Evolutionary conservation across 768 basidiomycete genomes (phyloP), one percentile per base, ranked within the genome.

Genomic region (Psilocybe azurescens): DNA sequence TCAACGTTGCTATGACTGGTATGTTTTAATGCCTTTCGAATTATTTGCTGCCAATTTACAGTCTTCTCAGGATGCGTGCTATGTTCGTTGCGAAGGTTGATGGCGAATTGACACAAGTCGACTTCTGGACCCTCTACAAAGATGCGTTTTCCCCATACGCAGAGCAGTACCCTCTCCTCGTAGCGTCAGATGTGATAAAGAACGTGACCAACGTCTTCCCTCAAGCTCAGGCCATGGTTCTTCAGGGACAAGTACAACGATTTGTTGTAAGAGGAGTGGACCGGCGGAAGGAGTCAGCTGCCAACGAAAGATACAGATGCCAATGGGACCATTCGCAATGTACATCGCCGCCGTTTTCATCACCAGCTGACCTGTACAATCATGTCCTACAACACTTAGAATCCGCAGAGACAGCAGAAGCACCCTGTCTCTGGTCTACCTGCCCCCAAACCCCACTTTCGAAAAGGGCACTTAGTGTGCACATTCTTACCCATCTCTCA

Each of bases 121-220:
- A 93, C 58, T 94, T 99, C 70, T 99, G 97, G 96, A 94, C 87
- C 59, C 82, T 95, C 11, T 99, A 99, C 77, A 89, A 91, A 64
- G 90, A 92, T 61, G 86, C 86, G 1, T 97, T 98, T 68, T 76
- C 83, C 1, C 86, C 87, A 1, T 82, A 80, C 69, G 73, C 81
- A 61, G 84, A 86, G 1, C 80, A 80, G 58, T 79, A 85, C 60
- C 84, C 85, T 10, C 77, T 94, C 48, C 84, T 95, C 2, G 85
- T 88, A 2, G 96, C 97, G 0, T 90, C 93, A 1, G 97, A 99
- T 48, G 93, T 97, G 53, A 98, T 99, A 74, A 96, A 97, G 75
- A 93, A 92, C 64, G 93, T 96, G 63, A 93, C 86, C 53, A 77
- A 86, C 9, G 90, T 95, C 29, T 97, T 95, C 69, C 90, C 93